Conservation (phyloP, 495 filamentous ascomycete genomes). For the Penicillium waksmanii region DNA sequence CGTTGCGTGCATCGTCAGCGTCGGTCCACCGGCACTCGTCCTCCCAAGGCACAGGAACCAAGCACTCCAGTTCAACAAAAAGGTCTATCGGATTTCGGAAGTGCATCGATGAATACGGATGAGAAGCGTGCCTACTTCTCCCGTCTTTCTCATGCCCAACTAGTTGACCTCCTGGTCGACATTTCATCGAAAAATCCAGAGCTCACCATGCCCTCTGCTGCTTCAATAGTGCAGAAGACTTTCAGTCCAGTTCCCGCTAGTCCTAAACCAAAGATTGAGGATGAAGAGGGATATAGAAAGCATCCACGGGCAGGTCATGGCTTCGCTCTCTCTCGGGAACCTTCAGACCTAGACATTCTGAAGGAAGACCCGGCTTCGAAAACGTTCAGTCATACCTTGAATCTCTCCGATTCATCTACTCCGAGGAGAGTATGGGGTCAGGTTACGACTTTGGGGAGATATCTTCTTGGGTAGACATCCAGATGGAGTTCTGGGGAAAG, state of each 20-base stretch:
- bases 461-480: neutral
- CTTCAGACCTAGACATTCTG: constrained; percentile 46
- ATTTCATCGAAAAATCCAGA: constrained; percentile 37
- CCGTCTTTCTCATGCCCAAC: constrained; percentile 39
- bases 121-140: constrained; percentile 49
- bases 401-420: constrained; percentile 18
- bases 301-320: constrained; percentile 70
- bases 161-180: constrained; percentile 46
- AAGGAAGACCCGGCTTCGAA: constrained; percentile 44
- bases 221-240: neutral
- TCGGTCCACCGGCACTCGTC: constrained; percentile 23
- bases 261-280: constrained; percentile 36
- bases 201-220: constrained; percentile 12
- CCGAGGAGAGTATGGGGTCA: constrained; percentile 2
- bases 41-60: constrained; percentile 23
- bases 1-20: constrained; percentile 59
- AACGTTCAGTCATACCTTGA: constrained; percentile 49
- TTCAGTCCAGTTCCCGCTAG: neutral
- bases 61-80: constrained; percentile 8
- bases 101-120: constrained; percentile 28
- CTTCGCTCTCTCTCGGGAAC: constrained; percentile 36
- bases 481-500: neutral
- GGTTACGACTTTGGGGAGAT: neutral
- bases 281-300: constrained; percentile 54
- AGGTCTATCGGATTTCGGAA: constrained; percentile 21